These are phyloP conservation scores for Paraurostyla sp. DNA, from an alignment of 73 alveolate genomes.

Conservation along the genomic window DNA sequence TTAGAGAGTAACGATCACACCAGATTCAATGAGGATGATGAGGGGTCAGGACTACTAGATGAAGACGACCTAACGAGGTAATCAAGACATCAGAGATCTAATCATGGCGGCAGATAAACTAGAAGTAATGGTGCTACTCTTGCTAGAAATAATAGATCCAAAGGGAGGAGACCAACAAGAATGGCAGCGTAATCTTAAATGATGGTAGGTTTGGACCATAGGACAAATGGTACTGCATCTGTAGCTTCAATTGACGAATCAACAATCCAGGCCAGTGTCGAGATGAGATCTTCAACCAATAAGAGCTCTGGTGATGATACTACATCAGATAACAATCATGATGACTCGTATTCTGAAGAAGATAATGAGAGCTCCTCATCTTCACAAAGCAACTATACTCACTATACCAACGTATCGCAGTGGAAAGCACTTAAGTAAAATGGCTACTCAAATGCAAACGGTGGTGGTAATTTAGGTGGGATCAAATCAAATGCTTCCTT, in stretches of 20 bases:
- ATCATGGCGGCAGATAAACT: neutral
- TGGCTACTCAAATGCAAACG: slow-evolving; percentile 43
- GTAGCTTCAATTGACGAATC: slow-evolving; percentile 47
- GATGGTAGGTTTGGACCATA: neutral
- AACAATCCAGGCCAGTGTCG: slow-evolving; percentile 20
- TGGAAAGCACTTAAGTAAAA: slow-evolving; percentile 13
- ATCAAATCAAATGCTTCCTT: slow-evolving; percentile 42
- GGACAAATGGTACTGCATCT: slow-evolving; percentile 26
- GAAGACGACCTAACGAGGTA: too few relatives aligned
- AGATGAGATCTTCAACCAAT: slow-evolving; percentile 49
- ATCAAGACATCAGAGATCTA: slow-evolving; percentile 15
- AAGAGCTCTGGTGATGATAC: slow-evolving; percentile 42
- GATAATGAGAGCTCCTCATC: slow-evolving; percentile 43
- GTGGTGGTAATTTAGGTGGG: neutral
- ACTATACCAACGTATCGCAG: slow-evolving; percentile 29
- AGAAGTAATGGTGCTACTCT: neutral
- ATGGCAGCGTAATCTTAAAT: neutral
- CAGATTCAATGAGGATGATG: slow-evolving; percentile 1
- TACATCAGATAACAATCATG: neutral
- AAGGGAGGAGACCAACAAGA: neutral
- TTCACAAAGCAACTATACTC: slow-evolving; percentile 41
- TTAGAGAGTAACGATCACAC: neutral
- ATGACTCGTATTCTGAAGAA: neutral
- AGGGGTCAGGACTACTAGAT: slow-evolving; percentile 21
- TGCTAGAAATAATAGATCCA: neutral